These are phyloP conservation scores for Grosmannia penicillata DNA, from an alignment of 2,329 filamentous ascomycete genomes.

Conservation along the genomic window DNA sequence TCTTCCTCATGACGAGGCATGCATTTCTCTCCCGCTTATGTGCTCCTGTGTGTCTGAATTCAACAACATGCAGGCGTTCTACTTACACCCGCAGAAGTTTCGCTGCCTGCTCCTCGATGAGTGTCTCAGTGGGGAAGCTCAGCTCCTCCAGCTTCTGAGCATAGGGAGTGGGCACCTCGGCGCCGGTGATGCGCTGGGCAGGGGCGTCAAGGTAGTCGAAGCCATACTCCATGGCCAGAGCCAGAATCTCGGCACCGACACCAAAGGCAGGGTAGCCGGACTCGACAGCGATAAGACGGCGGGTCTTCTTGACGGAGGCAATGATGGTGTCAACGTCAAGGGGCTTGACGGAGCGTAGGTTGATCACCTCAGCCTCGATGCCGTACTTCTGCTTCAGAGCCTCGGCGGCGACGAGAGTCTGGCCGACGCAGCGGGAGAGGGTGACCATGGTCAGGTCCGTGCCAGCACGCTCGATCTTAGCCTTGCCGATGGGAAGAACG, in stretches of 20 bases:
- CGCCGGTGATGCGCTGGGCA: constrained; percentile 85
- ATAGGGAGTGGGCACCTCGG: constrained; percentile 94
- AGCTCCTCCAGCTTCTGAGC: constrained; percentile 86
- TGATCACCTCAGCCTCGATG: constrained; percentile 90
- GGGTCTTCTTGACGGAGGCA: constrained; percentile 97
- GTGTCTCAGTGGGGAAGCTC: constrained; percentile 78
- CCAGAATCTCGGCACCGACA: constrained; percentile 83
- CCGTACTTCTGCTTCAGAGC: constrained; percentile 93
- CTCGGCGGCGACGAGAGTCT: constrained; percentile 77
- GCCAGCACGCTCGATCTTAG: constrained; percentile 92
- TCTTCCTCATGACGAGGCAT: not conserved
- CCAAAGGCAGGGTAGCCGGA: constrained; percentile 94
- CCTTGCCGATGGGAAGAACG: constrained; percentile 93
- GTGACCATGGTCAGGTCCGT: constrained; percentile 95
- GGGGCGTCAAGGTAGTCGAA: constrained; percentile 97
- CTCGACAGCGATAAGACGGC: constrained; percentile 79
- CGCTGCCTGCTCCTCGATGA: constrained; percentile 77
- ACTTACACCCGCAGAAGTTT: constrained; percentile 62
- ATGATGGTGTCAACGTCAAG: constrained; percentile 90
- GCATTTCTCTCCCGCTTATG: not conserved
- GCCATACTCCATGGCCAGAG: constrained; percentile 89
- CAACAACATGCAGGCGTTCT: not conserved
- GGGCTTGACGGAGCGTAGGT: constrained; percentile 94
- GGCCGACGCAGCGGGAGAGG: constrained; percentile 88
- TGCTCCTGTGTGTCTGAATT: not conserved